Evolutionary conservation across 2,329 filamentous ascomycete genomes (phyloP).

Genomic region (Boeremia exigua): DNA sequence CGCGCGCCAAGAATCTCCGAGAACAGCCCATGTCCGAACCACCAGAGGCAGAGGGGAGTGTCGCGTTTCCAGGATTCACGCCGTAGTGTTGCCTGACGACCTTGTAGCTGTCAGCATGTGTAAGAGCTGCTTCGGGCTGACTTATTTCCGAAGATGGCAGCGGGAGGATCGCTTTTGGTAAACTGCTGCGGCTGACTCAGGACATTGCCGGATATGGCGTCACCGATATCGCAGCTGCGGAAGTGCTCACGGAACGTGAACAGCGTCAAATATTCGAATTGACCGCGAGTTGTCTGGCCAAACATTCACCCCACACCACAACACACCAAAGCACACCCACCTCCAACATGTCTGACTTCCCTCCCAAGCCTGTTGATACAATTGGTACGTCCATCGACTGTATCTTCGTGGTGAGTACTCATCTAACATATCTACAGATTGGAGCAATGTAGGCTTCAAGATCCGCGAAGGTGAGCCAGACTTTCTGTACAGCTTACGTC

Average conservation of each 20-base stretch:
- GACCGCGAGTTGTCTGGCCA: neutral
- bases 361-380: constrained; percentile 76
- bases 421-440: constrained; percentile 63
- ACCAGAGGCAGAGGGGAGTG: neutral
- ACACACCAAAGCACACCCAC: constrained; percentile 1
- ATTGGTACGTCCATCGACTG: constrained; percentile 61
- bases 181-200: constrained; percentile 31
- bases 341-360: constrained; percentile 51
- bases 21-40: constrained; percentile 8
- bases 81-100: neutral
- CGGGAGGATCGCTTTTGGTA: constrained; percentile 26
- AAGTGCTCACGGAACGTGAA: constrained; percentile 25
- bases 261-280: constrained; percentile 21
- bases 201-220: constrained; percentile 31
- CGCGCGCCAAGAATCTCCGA: constrained; percentile 7
- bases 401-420: neutral
- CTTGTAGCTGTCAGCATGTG: neutral
- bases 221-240: constrained; percentile 43
- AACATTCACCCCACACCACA: constrained; percentile 8
- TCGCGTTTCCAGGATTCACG: neutral
- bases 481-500: neutral
- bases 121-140: neutral
- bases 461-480: constrained; percentile 76
- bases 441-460: constrained; percentile 90
- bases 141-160: neutral